These are phyloP conservation scores for Amanita jacksonii DNA, from an alignment of 768 basidiomycete species.

Conservation along the genomic window DNA sequence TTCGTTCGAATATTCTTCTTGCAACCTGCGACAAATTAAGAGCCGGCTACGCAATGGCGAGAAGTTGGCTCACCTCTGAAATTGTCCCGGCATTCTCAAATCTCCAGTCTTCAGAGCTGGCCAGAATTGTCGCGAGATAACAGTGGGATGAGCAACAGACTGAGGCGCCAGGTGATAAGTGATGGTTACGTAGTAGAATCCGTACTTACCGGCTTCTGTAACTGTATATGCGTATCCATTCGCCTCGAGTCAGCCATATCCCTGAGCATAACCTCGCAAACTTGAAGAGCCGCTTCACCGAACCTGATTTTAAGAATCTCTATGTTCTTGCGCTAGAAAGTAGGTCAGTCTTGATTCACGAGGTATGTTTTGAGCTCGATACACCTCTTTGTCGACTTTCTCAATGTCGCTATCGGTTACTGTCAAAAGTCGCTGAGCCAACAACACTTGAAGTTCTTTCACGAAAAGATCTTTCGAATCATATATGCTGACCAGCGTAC, in stretches of 20 bases:
- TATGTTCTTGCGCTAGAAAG: slow-evolving; percentile 70
- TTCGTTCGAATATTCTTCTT: slow-evolving; percentile 66
- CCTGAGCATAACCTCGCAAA: slow-evolving; percentile 96
- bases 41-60: neutral
- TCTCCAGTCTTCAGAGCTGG: slow-evolving; percentile 68
- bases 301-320: slow-evolving; percentile 95
- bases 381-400: slow-evolving; percentile 61
- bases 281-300: slow-evolving; percentile 85
- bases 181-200: neutral
- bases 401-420: slow-evolving; percentile 77
- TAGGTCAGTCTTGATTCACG: slow-evolving; percentile 3
- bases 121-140: slow-evolving; percentile 96
- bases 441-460: slow-evolving; percentile 86
- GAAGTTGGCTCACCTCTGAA: slow-evolving; percentile 49
- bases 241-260: slow-evolving; percentile 94
- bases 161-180: slow-evolving; percentile 17
- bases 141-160: slow-evolving; percentile 76
- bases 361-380: neutral
- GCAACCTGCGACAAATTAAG: slow-evolving; percentile 38
- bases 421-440: slow-evolving; percentile 78
- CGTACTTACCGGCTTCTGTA: slow-evolving; percentile 49
- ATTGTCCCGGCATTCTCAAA: slow-evolving; percentile 78
- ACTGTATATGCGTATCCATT: slow-evolving; percentile 81
- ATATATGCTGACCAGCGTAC: slow-evolving; percentile 94
- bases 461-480: slow-evolving; percentile 95